These are phyloP conservation scores for Cytospora piceicola DNA, from an alignment of 2,329 filamentous ascomycete genomes.

Conservation along the genomic window DNA sequence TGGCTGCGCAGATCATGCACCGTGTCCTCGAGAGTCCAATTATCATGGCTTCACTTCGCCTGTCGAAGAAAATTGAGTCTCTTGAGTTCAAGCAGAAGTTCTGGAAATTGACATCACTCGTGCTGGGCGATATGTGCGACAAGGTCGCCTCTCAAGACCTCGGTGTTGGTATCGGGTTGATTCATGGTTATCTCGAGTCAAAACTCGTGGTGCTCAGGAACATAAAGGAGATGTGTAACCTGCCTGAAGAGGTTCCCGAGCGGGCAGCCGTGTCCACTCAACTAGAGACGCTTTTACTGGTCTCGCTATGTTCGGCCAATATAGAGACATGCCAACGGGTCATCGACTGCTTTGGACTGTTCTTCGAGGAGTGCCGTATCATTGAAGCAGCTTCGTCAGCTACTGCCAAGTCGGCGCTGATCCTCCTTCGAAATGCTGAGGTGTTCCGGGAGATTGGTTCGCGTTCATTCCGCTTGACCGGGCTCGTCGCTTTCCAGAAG, in stretches of 20 bases:
- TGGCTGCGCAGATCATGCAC: conserved; percentile 53
- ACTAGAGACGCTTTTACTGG: conserved; percentile 65
- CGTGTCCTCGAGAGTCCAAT: conserved; percentile 49
- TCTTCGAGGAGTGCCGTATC: conserved; percentile 64
- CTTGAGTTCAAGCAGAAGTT: conserved; percentile 49
- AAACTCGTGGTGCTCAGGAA: conserved; percentile 54
- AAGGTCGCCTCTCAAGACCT: conserved; percentile 49
- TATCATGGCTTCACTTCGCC: conserved; percentile 43
- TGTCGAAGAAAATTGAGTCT: conserved; percentile 43
- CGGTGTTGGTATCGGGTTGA: conserved; percentile 48
- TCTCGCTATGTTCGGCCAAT: conserved; percentile 67
- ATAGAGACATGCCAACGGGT: conserved; percentile 68
- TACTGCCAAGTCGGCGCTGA: conserved; percentile 51
- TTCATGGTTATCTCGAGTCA: conserved; percentile 61
- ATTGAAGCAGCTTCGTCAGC: conserved; percentile 54
- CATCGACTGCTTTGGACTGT: conserved; percentile 63
- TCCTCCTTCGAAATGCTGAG: conserved; percentile 63
- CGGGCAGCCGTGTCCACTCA: conserved; percentile 56
- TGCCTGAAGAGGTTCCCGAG: conserved; percentile 59
- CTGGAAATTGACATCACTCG: conserved; percentile 57
- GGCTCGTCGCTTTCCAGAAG: conserved; percentile 71
- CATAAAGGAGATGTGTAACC: conserved; percentile 56
- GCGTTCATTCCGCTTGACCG: conserved; percentile 67
- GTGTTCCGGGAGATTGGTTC: conserved; percentile 66
- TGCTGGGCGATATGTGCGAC: conserved; percentile 55